phyloP scores from a whole-genome alignment of 108 stramenopile genomes.

The Nitzschia inconspicua region DNA sequence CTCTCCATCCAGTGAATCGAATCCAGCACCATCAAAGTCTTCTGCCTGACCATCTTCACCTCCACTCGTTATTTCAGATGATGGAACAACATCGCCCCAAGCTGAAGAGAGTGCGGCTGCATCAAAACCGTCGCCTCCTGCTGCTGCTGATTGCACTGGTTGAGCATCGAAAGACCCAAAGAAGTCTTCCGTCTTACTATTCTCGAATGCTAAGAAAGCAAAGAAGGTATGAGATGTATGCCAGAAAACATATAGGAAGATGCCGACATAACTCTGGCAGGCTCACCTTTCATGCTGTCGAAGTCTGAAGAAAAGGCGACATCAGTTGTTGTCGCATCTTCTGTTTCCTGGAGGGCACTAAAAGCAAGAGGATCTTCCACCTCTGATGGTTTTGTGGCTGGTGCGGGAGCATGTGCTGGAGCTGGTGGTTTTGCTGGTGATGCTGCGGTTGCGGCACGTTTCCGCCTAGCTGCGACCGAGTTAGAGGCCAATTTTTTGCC shows the following conservation, averaged over 20 bases:
- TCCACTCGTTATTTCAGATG: neutral
- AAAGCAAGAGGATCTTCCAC: conserved; percentile 8
- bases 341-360: conserved; percentile 16
- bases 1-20: neutral
- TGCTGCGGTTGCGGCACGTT: conserved; percentile 40
- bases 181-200: neutral
- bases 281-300: conserved; percentile 4
- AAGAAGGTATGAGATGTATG: no score
- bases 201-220: conserved; percentile 29
- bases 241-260: no score
- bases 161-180: conserved; percentile 17
- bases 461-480: conserved; percentile 74
- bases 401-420: neutral
- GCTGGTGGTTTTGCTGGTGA: neutral
- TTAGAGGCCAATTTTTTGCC: conserved; percentile 79
- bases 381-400: neutral
- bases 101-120: neutral
- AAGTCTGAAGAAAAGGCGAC: conserved; percentile 15
- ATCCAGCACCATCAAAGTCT: neutral
- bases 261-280: no score
- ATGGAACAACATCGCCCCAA: no score
- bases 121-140: neutral
- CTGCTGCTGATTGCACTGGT: conserved; percentile 7
- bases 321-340: conserved; percentile 4
- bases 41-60: neutral